These are phyloP conservation scores for Dillenia suffruticosa DNA, from an alignment of 164 flowering plant genomes.

Conservation along the genomic window DNA sequence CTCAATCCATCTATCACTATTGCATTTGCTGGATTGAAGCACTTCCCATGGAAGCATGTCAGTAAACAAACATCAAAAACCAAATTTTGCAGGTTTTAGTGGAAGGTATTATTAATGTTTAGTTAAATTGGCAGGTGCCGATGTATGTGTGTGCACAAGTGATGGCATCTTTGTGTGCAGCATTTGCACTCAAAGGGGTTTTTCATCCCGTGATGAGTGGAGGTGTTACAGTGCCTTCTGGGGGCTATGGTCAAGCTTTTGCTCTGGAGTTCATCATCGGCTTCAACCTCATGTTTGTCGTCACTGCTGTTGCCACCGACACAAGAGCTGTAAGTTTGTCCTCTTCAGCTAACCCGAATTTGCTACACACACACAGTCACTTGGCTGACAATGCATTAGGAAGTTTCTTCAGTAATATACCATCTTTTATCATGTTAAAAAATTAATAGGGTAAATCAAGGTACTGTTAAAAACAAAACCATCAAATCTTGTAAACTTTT, in stretches of 20 bases:
- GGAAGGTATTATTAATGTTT: not conserved
- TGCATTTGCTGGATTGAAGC: constrained; percentile 67
- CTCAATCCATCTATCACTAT: constrained; percentile 80
- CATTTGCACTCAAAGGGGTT: constrained; percentile 52
- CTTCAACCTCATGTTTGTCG: constrained; percentile 93
- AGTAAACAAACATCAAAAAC: not conserved
- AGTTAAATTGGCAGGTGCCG: constrained; percentile 52
- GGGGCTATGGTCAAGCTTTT: constrained; percentile 53
- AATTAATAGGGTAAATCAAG: no score
- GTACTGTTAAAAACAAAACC: no score
- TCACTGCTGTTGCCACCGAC: constrained; percentile 90
- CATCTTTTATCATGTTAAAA: no score
- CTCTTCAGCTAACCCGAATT: not conserved
- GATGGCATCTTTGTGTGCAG: constrained; percentile 70
- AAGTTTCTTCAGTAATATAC: no score
- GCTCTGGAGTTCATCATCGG: constrained; percentile 74
- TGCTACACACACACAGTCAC: not conserved
- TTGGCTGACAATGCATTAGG: no score
- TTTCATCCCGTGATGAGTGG: constrained; percentile 72
- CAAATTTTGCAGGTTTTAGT: not conserved
- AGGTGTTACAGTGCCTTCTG: constrained; percentile 79
- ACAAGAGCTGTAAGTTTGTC: constrained; percentile 70
- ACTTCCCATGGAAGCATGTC: constrained; percentile 84
- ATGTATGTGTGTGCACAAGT: constrained; percentile 68
- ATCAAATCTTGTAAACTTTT: no score